A percentile compares a stretch with the other conserved stretches of the same genome.
These are phyloP conservation scores for Quercus parvula DNA, from an alignment of 306 rosid species.

Conservation along the genomic window DNA sequence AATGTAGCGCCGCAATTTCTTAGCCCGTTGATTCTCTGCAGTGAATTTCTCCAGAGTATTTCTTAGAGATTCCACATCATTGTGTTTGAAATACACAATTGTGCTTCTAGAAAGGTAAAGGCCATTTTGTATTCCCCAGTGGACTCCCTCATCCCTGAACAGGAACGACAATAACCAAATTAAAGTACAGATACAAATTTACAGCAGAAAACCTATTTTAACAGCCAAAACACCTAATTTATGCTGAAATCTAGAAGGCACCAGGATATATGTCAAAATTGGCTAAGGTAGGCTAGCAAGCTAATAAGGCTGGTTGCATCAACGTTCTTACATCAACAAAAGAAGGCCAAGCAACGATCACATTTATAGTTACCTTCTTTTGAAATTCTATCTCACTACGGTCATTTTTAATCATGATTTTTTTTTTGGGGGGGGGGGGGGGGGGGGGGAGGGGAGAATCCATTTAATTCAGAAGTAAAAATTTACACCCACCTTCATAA, in stretches of 20 bases:
- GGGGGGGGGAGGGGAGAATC: too few relatives aligned
- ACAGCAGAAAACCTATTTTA: conserved; percentile 3
- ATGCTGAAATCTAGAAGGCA: neutral
- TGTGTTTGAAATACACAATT: conserved; percentile 87
- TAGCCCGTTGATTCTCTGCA: conserved; percentile 52
- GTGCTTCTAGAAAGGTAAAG: conserved; percentile 93
- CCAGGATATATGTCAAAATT: neutral
- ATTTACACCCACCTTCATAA: too few relatives aligned
- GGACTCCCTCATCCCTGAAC: conserved; percentile 95
- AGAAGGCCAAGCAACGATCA: neutral
- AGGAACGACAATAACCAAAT: neutral
- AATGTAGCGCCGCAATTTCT: conserved; percentile 91
- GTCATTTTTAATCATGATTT: neutral
- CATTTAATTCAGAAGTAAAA: too few relatives aligned
- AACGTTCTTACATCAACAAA: conserved; percentile 11
- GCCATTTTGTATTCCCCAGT: conserved; percentile 99
- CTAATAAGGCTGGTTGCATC: neutral
- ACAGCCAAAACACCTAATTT: neutral
- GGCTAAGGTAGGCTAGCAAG: neutral
- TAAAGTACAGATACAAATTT: conserved; percentile 1
- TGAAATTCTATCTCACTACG: neutral
- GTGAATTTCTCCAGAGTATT: conserved; percentile 70
- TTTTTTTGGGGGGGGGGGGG: neutral
- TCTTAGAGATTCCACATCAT: conserved; percentile 81
- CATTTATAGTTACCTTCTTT: neutral